Conservation (phyloP, 2,329 filamentous ascomycete species). For the Immersiporthe knoxdaviesiana region DNA sequence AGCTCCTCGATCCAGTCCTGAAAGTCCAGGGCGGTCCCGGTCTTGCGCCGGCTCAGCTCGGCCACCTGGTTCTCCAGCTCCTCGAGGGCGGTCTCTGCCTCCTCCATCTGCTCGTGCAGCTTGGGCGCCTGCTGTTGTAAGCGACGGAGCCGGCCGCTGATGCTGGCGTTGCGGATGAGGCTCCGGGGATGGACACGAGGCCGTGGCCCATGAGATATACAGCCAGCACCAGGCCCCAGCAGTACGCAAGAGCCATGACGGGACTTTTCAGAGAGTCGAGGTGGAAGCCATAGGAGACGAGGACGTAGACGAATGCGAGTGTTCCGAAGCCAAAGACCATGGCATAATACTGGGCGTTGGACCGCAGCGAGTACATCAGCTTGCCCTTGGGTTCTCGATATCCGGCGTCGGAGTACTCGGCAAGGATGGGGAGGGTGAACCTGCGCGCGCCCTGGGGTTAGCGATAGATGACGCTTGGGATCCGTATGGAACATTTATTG, state of each 20-base stretch:
- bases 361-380: constrained; percentile 80
- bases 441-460: constrained; percentile 46
- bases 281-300: constrained; percentile 75
- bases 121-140: constrained; percentile 80
- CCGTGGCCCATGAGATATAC: constrained; percentile 99
- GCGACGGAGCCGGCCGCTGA: constrained; percentile 72
- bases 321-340: constrained; percentile 73
- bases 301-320: constrained; percentile 80
- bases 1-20: constrained; percentile 97
- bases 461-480: neutral
- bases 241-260: constrained; percentile 92
- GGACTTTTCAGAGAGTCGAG: constrained; percentile 77
- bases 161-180: constrained; percentile 77
- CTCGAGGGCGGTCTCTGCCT: constrained; percentile 78
- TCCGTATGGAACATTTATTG: no score
- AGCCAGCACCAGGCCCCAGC: constrained; percentile 87
- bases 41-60: constrained; percentile 80
- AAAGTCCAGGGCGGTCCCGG: constrained; percentile 73
- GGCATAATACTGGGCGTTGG: constrained; percentile 87
- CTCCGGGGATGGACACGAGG: constrained; percentile 82
- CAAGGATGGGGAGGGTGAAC: constrained; percentile 89
- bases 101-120: constrained; percentile 84
- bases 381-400: constrained; percentile 84
- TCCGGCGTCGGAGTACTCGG: constrained; percentile 92
- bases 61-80: constrained; percentile 79